phyloP scores from a whole-genome alignment of 2,329 filamentous ascomycete species.

The Reticulascus tulasneorum region DNA sequence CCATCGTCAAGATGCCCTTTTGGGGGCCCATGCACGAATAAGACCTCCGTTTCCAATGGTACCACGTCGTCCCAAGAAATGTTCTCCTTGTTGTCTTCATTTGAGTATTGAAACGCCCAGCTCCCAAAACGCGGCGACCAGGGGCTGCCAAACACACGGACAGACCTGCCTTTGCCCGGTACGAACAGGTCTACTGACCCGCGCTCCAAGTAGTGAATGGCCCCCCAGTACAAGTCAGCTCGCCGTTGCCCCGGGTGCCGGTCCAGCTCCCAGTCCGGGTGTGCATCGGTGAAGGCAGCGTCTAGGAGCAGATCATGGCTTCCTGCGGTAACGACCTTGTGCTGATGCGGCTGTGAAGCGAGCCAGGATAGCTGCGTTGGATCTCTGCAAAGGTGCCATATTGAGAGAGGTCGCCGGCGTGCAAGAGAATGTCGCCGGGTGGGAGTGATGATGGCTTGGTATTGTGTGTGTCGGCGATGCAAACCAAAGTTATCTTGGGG shows the following conservation, averaged over 20 bases:
- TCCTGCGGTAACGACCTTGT: conserved; percentile 43
- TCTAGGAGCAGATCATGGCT: conserved; percentile 40
- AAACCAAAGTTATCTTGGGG: too few relatives aligned
- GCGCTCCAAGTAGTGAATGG: conserved; percentile 22
- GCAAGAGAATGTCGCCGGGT: conserved; percentile 39
- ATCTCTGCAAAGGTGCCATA: conserved; percentile 38
- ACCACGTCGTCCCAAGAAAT: conserved; percentile 21
- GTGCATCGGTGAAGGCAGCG: conserved; percentile 3
- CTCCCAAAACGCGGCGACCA: conserved; percentile 26
- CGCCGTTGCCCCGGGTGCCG: too few relatives aligned
- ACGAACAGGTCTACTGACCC: conserved; percentile 12
- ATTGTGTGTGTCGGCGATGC: conserved; percentile 43
- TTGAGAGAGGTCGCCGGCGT: conserved; percentile 45
- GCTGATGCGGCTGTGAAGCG: conserved; percentile 28
- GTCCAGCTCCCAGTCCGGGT: conserved; percentile 1
- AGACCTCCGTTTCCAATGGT: conserved; percentile 26
- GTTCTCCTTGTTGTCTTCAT: too few relatives aligned
- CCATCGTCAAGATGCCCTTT: conserved; percentile 30
- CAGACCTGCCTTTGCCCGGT: too few relatives aligned
- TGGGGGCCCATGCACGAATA: conserved; percentile 35
- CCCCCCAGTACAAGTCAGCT: conserved; percentile 19
- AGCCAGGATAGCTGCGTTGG: conserved; percentile 37
- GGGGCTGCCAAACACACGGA: conserved; percentile 33
- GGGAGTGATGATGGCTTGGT: conserved; percentile 30
- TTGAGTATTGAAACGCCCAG: conserved; percentile 42